Evolutionary conservation across 768 basidiomycete genomes (phyloP).

Genomic region (Lactarius quietus): DNA sequence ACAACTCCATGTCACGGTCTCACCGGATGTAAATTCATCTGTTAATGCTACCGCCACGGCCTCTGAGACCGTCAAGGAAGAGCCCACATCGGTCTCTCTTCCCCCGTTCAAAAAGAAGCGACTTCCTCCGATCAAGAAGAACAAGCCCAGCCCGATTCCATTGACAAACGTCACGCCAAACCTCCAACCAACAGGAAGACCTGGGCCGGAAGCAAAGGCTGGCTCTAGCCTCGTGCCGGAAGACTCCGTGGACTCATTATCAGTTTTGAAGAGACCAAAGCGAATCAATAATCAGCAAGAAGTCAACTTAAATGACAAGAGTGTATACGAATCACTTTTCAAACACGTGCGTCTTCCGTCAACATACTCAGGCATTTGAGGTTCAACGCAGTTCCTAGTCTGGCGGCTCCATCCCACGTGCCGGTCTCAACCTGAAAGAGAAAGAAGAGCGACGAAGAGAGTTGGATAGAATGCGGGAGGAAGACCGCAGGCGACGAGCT

Average conservation of each 20-base stretch:
- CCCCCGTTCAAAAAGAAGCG: constrained; percentile 27
- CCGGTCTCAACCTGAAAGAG: constrained; percentile 28
- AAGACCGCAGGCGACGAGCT: constrained; percentile 29
- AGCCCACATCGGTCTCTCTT: constrained; percentile 18
- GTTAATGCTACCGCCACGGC: constrained; percentile 5
- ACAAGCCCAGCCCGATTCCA: constrained; percentile 17
- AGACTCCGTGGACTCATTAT: constrained; percentile 16
- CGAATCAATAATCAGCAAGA: constrained; percentile 23
- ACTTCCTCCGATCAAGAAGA: constrained; percentile 26
- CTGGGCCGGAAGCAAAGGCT: constrained; percentile 6
- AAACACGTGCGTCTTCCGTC: constrained; percentile 25
- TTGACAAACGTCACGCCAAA: constrained; percentile 3
- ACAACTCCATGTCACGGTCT: constrained; percentile 9
- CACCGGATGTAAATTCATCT: constrained; percentile 15
- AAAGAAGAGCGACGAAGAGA: constrained; percentile 31
- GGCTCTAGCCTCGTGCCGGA: constrained; percentile 6
- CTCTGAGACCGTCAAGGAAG: constrained; percentile 19
- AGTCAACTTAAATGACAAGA: constrained; percentile 27
- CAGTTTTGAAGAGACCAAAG: constrained; percentile 24
- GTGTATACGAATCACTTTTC: constrained; percentile 27
- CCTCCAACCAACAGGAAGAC: constrained; percentile 10
- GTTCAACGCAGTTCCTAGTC: constrained; percentile 17
- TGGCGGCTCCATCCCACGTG: constrained; percentile 25
- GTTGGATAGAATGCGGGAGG: constrained; percentile 31
- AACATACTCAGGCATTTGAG: not conserved